phyloP scores from a whole-genome alignment of 306 rosid genomes.

The Sphenostylis stenocarpa region DNA sequence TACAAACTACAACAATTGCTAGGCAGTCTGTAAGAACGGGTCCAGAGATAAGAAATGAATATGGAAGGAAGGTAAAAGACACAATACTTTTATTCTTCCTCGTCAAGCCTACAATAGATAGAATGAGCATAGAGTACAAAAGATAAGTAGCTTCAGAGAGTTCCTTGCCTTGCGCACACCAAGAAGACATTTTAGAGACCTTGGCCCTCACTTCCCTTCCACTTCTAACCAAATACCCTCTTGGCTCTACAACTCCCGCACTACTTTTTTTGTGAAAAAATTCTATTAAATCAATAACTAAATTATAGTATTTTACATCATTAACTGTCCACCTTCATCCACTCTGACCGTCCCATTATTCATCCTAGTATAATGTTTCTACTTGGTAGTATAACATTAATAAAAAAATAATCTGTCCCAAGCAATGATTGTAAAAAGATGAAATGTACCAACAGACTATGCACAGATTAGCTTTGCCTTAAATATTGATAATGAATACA shows the following conservation, averaged over 20 bases:
- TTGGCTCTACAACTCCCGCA: background rate
- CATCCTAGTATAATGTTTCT: background rate
- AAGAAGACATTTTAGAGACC: background rate
- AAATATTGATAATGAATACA: constrained; percentile 24
- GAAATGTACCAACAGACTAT: constrained; percentile 10
- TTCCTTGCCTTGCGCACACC: background rate
- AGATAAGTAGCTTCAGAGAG: background rate
- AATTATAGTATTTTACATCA: background rate
- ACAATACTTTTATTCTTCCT: background rate
- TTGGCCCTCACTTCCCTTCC: background rate
- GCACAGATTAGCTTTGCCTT: background rate
- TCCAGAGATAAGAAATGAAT: background rate
- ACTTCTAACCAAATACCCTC: background rate
- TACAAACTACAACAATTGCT: constrained; percentile 15
- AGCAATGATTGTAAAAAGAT: background rate
- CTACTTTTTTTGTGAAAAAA: background rate
- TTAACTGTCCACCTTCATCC: background rate
- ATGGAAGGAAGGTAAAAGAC: background rate
- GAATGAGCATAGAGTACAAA: background rate
- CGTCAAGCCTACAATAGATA: background rate
- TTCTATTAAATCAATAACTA: background rate
- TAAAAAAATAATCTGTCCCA: constrained; percentile 6
- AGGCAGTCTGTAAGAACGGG: background rate
- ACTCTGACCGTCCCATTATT: background rate
- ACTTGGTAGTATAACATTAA: background rate